Evolutionary conservation across 495 filamentous ascomycete genomes (phyloP).

Genomic region (Penicillium manginii): DNA sequence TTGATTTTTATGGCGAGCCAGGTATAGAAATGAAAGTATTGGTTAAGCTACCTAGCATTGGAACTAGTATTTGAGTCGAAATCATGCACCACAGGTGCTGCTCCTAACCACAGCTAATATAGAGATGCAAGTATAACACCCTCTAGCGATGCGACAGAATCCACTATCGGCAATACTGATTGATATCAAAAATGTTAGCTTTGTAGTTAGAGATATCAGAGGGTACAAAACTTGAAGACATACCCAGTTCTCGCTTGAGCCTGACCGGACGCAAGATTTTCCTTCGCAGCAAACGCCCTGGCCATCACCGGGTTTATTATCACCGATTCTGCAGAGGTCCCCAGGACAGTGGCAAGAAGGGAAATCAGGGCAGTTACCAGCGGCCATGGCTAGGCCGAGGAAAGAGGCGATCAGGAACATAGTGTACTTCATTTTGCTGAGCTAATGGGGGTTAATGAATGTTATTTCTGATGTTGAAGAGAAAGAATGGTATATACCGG

Average conservation of each 20-base stretch:
- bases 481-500: constrained; percentile 1
- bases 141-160: background rate
- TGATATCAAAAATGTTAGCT: background rate
- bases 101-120: no score
- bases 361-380: constrained; percentile 14
- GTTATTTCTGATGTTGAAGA: background rate
- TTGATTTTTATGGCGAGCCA: no score
- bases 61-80: no score
- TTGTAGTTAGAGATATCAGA: background rate
- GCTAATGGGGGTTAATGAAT: constrained; percentile 4
- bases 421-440: constrained; percentile 20
- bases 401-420: constrained; percentile 16
- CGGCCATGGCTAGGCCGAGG: constrained; percentile 14
- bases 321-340: constrained; percentile 19
- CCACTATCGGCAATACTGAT: background rate
- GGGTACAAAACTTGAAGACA: constrained; percentile 1
- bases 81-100: no score
- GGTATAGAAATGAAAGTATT: no score
- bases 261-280: constrained; percentile 9
- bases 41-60: no score
- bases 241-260: constrained; percentile 18
- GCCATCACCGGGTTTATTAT: constrained; percentile 9
- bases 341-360: constrained; percentile 16
- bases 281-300: constrained; percentile 14
- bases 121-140: no score